A percentile compares a stretch with the other conserved stretches of the same genome.
Evolutionary conservation across 169 alveolate species (phyloP).

Genomic region (Plasmodium reichenowi): DNA sequence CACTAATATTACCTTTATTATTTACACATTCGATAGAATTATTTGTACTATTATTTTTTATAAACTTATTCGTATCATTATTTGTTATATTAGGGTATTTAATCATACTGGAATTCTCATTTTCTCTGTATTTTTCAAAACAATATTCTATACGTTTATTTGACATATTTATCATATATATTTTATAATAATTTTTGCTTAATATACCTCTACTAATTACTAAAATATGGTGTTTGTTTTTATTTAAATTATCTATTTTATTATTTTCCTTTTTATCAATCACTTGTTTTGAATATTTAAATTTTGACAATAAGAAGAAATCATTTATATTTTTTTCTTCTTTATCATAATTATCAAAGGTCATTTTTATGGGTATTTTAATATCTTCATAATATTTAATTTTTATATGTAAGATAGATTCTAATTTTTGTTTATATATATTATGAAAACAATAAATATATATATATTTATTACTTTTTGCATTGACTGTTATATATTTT

Average conservation of each 20-base stretch:
- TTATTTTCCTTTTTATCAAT: background rate
- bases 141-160: constrained; percentile 20
- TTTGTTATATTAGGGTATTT: background rate
- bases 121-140: constrained; percentile 32
- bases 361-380: constrained; percentile 44
- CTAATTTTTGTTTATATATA: constrained; percentile 16
- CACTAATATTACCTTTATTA: constrained; percentile 29
- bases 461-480: constrained; percentile 26
- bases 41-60: background rate
- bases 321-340: background rate
- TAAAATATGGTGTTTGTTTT: background rate
- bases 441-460: constrained; percentile 58
- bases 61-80: background rate
- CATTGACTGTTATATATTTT: constrained; percentile 50
- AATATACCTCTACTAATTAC: constrained; percentile 46
- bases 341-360: constrained; percentile 51
- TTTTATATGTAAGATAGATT: constrained; percentile 40
- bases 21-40: constrained; percentile 51
- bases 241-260: background rate
- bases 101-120: background rate
- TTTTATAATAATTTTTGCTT: constrained; percentile 3
- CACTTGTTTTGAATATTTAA: constrained; percentile 4
- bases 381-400: constrained; percentile 39
- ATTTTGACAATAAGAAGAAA: constrained; percentile 21
- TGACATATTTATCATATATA: constrained; percentile 47